Evolutionary conservation across 176 grass and related monocot species (phyloP), one percentile per base, ranked within the genome.

Genomic region (Oryza longistaminata): DNA sequence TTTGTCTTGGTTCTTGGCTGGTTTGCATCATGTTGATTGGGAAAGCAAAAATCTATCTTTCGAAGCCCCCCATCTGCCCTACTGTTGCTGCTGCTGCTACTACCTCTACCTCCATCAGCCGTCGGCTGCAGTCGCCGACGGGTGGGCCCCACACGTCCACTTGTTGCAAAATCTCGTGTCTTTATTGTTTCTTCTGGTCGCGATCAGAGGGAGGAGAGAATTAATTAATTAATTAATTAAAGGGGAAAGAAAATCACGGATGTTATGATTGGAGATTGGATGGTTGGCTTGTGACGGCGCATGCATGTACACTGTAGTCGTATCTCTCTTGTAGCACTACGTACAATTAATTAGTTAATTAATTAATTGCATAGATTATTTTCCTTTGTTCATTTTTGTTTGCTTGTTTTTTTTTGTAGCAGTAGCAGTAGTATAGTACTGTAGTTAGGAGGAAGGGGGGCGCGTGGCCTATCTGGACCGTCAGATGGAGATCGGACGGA

Each of bases 41-140:
- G 77, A 80, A 80, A 80, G 77, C 61, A 17, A 48, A 13, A 39
- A 31, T 31, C 29, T 35, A 53, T n/a, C 53, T 62, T 64, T 40
- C 34, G 9, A 16, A 53, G 16, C 50, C 15, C 16, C 16, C 50
- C 4, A 5, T 31, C 34, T 35, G 34, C 34, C 34, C 34, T 35
- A 35, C 34, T 35, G 34, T 35, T 19, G 35, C 16, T 17, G 0
- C 5, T 19, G 11, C 45, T 27, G 27, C 2, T 48, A 9, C 2
- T 75, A 8, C 35, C 37, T 7, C 16, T 21, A 6, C 55, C 22
- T 10, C 25, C 7, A 11, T 66, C 26, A 10, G 15, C 17, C 11
- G 9, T 53, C 50, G 3, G 14, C 49, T 14, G 11, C 3, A 48
- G 35, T 37, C 35, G 5, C 35, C 35, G 35, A 37, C 5, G 5